Percentiles rank a stretch among this genome's conserved stretches.
These are phyloP conservation scores for Pestalotiopsis sp. DNA, from an alignment of 2,329 filamentous ascomycete species.

Conservation along the genomic window DNA sequence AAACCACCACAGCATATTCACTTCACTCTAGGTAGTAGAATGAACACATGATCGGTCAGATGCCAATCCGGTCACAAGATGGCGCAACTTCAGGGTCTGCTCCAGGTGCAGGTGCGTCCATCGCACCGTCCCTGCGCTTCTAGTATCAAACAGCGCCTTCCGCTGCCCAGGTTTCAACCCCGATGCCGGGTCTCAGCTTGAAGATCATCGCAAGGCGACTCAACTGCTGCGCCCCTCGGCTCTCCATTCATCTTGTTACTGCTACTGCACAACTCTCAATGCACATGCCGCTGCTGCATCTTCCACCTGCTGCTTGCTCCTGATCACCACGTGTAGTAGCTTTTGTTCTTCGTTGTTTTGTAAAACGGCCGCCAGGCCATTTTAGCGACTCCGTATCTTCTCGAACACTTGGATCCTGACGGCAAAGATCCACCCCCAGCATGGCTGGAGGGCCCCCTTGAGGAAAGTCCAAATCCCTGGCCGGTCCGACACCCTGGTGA, in stretches of 20 bases:
- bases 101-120: slow-evolving; percentile 9
- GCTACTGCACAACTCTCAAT: background rate
- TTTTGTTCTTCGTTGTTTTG: slow-evolving; percentile 9
- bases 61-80: slow-evolving; percentile 32
- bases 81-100: slow-evolving; percentile 13
- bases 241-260: slow-evolving; percentile 13
- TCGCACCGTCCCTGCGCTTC: slow-evolving; percentile 20
- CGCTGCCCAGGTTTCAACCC: slow-evolving; percentile 38
- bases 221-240: slow-evolving; percentile 27
- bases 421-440: background rate
- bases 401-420: slow-evolving; percentile 6
- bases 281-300: background rate
- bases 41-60: slow-evolving; percentile 24
- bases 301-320: background rate
- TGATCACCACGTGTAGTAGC: background rate
- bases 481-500: slow-evolving; percentile 31
- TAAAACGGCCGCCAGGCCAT: background rate
- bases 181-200: slow-evolving; percentile 41
- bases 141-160: slow-evolving; percentile 20
- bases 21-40: no score
- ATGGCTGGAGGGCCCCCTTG: background rate
- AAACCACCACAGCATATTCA: no score
- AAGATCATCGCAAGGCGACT: slow-evolving; percentile 32
- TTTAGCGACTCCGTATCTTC: slow-evolving; percentile 3
- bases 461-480: slow-evolving; percentile 20